Evolutionary conservation across 331 rosid species (phyloP).

Genomic region (Pyracantha coccinea): DNA sequence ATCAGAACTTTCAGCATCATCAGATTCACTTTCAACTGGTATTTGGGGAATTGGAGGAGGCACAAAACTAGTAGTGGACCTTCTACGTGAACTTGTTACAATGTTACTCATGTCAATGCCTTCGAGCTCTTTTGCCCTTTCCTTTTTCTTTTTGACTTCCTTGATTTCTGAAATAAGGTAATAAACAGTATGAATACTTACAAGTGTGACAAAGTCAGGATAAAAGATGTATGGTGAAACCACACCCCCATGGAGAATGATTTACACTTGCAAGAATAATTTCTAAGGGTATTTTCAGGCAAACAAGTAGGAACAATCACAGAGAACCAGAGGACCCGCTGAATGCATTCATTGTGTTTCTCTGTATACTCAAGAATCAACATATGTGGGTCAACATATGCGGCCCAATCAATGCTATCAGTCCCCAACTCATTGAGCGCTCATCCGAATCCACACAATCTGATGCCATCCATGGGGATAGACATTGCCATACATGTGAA

Average conservation of each 20-base stretch:
- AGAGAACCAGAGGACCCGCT: not conserved
- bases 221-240: not conserved
- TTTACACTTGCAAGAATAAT: not conserved
- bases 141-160: conserved; percentile 73
- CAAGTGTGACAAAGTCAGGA: not conserved
- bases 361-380: not conserved
- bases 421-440: not conserved
- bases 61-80: conserved; percentile 53
- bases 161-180: conserved; percentile 57
- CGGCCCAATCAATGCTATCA: not conserved
- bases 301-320: not conserved
- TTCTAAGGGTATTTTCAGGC: not conserved
- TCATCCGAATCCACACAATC: not conserved
- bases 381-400: not conserved
- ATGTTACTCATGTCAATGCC: conserved; percentile 90
- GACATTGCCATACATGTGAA: not conserved
- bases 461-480: not conserved
- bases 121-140: conserved; percentile 90
- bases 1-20: conserved; percentile 29
- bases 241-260: not conserved
- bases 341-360: not conserved
- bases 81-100: conserved; percentile 77
- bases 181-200: conserved; percentile 1
- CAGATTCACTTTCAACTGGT: conserved; percentile 49
- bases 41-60: conserved; percentile 66